Conservation (phyloP, 2,329 filamentous ascomycete species). For the Ophiostoma tasmaniense region DNA sequence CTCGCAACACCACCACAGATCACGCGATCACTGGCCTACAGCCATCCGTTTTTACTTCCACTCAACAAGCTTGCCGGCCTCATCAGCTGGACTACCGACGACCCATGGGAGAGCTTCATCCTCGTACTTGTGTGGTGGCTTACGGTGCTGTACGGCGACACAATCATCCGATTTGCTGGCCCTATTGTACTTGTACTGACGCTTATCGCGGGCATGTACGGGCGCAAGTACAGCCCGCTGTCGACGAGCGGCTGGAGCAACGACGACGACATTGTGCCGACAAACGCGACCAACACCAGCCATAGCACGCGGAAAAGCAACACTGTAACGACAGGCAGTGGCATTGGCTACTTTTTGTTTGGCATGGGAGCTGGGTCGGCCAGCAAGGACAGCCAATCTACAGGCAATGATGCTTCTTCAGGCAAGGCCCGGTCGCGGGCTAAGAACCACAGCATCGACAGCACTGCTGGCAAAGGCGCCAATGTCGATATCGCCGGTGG, state of each 20-base stretch:
- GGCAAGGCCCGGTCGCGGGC: conserved; percentile 18
- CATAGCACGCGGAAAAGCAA: conserved; percentile 54
- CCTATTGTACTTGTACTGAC: conserved; percentile 71
- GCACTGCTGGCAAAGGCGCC: conserved; percentile 15
- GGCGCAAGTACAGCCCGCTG: conserved; percentile 77
- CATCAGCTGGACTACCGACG: conserved; percentile 85
- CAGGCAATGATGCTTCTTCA: conserved; percentile 22
- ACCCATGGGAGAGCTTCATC: conserved; percentile 96
- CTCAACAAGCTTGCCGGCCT: conserved; percentile 79
- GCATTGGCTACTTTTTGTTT: conserved; percentile 45
- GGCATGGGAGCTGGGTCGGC: conserved; percentile 59
- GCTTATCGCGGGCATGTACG: conserved; percentile 88
- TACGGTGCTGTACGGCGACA: conserved; percentile 74
- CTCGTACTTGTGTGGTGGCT: conserved; percentile 81
- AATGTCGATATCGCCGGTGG: conserved; percentile 19
- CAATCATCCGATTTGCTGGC: conserved; percentile 70
- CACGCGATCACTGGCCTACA: conserved; percentile 88
- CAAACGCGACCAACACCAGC: conserved; percentile 10
- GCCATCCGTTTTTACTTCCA: conserved; percentile 85
- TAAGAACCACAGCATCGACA: conserved; percentile 27
- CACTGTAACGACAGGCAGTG: conserved; percentile 11
- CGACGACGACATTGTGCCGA: conserved; percentile 35
- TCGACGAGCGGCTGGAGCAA: conserved; percentile 69
- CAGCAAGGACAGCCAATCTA: conserved; percentile 33
- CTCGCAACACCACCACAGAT: conserved; percentile 91